Base-by-base conservation (phyloP, 2,329 filamentous ascomycete genomes). In the Raffaelea deltoideospora region DNA sequence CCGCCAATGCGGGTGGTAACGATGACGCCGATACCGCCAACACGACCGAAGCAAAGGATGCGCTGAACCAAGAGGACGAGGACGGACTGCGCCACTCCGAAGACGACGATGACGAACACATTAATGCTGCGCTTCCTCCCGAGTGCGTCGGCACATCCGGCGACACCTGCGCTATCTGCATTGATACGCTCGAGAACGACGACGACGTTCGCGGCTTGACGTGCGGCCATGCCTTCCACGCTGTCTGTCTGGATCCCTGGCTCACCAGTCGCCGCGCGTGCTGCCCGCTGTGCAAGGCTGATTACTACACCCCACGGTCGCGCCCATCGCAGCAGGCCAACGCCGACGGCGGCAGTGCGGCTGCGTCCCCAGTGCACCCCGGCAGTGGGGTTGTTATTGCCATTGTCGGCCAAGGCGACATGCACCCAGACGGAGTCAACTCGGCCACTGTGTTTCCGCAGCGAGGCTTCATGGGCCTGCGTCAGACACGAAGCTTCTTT, bases 191-290 rank as follows among this genome's bases (percentile, higher is more conserved):
- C 15, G 90, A 98, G 55, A 85, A 96, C 44, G 84, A 95, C 44
- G 90, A 96, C 48, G 88, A 98, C 53, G 78, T 98, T 34, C 83
- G 90, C 47, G 90, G 90, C 3, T 63, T 98, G 42, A 86, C 84
- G 4, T 98, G 90, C 51, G 90, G 90, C n/a, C 90, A 98, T 57
- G 87, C 88, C 37, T 98, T 96, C 71, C 90, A 98, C 55, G 87
- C 86, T 35, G 83, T 80, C 28, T 98, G 90, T 53, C 74, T 98
- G 34, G 90, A 98, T 49, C 90, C 90, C 10, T 98, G 90, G 90
- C 63, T 98, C 44, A 98, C 90, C 10, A 87, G 82, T 52, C 76
- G 90, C 44, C 79, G 88, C 46, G 90, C 90, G 20, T 96, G 88
- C 63, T 98, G 90, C 55, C 90, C 90, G 6, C 76, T 98, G 7